Evolutionary conservation across 352 stramenopile species (phyloP), one percentile per base, ranked within the genome.

Genomic region (Phytophthora aleatoria): DNA sequence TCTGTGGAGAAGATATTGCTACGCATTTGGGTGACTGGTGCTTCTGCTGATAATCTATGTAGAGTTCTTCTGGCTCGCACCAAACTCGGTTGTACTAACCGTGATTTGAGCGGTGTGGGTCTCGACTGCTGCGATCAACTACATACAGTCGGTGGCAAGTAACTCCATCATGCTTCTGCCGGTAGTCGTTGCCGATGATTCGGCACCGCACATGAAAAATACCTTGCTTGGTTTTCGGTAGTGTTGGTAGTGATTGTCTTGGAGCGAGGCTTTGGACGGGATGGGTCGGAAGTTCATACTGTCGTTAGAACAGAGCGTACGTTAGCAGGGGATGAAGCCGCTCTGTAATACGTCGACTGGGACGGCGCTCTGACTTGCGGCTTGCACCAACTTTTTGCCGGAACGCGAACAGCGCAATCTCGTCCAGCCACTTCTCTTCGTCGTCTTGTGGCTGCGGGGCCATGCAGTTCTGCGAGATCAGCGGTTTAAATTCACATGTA

Each of bases 341-440:
- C 36, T 35, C 31, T 35, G 47, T 43, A 28, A 61, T 43, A 13
- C 20, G 26, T 5, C 33, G 39, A 3, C 27, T 66, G 8, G 54
- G 48, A 38, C 50, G 53, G 8, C 35, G 57, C 13, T 67, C 38
- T 4, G 53, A 50, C 24, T 62, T 59, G 12, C 45, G 50, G 16
- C 16, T 35, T 54, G 39, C 48, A 26, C 38, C 39, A 36, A 55
- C 15, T 50, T 73, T 69, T 20, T 69, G 58, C 13, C 45, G 57
- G 26, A 69, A 69, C 12, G 52, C 38, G 39, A 63, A 70, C 12
- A 50, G 3, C 11, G 42, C 58, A 35, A 72, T 73, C 27, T 69
- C 63, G 7, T 75, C 62, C 26, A 75, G 49, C 67, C 61, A 67
- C 6, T 33, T 26, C 5, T 72, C 63, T 20, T 73, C 53, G 13